Conservation (phyloP, 768 basidiomycete genomes). For the Suillus weaverae region DNA sequence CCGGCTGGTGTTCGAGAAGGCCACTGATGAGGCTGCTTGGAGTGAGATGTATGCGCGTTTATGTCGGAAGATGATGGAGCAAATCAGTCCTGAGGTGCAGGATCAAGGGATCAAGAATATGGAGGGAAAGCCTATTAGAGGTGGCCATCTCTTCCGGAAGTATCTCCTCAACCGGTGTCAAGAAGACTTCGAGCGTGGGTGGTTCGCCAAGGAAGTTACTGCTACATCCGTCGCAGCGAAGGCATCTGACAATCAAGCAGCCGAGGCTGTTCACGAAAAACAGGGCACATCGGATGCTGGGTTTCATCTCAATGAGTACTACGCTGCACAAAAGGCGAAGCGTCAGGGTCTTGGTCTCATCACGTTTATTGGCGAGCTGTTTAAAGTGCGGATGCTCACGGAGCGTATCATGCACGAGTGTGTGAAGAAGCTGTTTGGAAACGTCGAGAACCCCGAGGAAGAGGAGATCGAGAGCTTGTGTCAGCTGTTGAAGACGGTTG, state of each 20-base stretch:
- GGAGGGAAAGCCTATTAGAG: constrained; percentile 87
- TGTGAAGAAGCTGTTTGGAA: constrained; percentile 91
- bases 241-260: constrained; percentile 80
- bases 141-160: constrained; percentile 94
- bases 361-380: constrained; percentile 97
- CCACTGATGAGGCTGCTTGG: constrained; percentile 93
- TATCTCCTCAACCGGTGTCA: constrained; percentile 96
- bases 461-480: constrained; percentile 97
- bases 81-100: constrained; percentile 82
- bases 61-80: constrained; percentile 95
- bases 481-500: constrained; percentile 89
- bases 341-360: constrained; percentile 95
- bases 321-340: constrained; percentile 95
- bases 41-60: constrained; percentile 97
- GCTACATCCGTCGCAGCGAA: constrained; percentile 85
- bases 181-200: constrained; percentile 96
- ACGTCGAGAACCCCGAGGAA: constrained; percentile 94
- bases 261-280: constrained; percentile 65
- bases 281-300: constrained; percentile 56
- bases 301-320: constrained; percentile 94
- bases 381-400: constrained; percentile 98
- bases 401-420: constrained; percentile 99
- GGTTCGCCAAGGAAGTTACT: constrained; percentile 85
- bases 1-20: constrained; percentile 94
- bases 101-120: constrained; percentile 81